phyloP scores from a whole-genome alignment of 2,329 filamentous ascomycete genomes.

The Fusarium tuaranense region DNA sequence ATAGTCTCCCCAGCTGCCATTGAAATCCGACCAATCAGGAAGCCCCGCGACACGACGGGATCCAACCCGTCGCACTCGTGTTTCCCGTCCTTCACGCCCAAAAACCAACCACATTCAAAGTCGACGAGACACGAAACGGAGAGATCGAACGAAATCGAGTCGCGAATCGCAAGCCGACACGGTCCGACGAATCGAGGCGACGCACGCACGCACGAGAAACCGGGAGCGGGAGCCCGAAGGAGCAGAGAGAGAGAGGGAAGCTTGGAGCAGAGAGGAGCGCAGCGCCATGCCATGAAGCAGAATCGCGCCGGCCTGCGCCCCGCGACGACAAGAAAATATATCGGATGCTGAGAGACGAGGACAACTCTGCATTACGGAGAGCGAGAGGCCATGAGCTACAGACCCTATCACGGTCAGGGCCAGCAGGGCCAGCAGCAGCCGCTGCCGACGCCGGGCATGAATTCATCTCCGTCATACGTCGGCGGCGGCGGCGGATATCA shows the following conservation, averaged over 20 bases:
- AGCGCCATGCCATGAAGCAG: conserved; percentile 41
- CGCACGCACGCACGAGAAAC: background rate
- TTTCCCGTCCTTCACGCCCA: conserved; percentile 35
- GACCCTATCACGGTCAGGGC: conserved; percentile 46
- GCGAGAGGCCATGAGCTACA: conserved; percentile 51
- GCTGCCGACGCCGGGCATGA: conserved; percentile 33
- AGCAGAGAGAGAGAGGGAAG: background rate
- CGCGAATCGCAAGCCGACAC: background rate
- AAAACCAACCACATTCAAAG: conserved; percentile 28
- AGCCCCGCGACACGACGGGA: conserved; percentile 37
- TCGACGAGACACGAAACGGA: conserved; percentile 13
- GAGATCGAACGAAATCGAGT: conserved; percentile 11
- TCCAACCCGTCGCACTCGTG: conserved; percentile 42
- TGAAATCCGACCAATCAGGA: conserved; percentile 35
- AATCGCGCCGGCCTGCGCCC: conserved; percentile 45
- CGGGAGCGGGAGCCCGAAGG: conserved; percentile 10
- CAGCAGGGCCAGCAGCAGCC: conserved; percentile 44
- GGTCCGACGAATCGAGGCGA: conserved; percentile 14
- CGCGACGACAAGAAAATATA: conserved; percentile 39
- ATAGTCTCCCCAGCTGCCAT: conserved; percentile 28
- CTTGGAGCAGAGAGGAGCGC: too few relatives aligned
- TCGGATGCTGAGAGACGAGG: conserved; percentile 35
- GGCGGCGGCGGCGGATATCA: conserved; percentile 30
- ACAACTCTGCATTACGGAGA: conserved; percentile 17
- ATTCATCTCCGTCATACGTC: conserved; percentile 37